phyloP scores from a whole-genome alignment of 2,329 filamentous ascomycete genomes.

The Gaeumannomyces sp. region DNA sequence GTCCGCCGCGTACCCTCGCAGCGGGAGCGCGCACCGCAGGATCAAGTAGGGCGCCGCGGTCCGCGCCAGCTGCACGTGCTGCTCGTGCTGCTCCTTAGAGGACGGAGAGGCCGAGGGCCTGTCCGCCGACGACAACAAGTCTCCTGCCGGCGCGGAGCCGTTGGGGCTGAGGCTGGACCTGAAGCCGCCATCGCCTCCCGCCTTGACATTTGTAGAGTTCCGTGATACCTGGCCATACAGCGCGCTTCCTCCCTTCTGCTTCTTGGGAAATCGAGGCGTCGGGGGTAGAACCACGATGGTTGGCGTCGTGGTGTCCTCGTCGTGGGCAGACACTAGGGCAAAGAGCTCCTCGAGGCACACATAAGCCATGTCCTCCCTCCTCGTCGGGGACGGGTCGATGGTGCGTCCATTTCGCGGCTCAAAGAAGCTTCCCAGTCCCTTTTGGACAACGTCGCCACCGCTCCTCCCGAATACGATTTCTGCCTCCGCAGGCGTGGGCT shows the following conservation, averaged over 20 bases:
- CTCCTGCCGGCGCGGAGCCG: constrained; percentile 2
- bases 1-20: constrained; percentile 85
- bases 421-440: constrained; percentile 52
- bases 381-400: constrained; percentile 56
- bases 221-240: not conserved
- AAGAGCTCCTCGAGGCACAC: constrained; percentile 76
- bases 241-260: constrained; percentile 19
- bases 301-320: constrained; percentile 29
- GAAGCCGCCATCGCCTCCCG: not conserved
- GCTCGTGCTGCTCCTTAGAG: constrained; percentile 17
- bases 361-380: constrained; percentile 68
- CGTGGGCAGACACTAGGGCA: constrained; percentile 47
- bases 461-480: constrained; percentile 44
- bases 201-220: not conserved
- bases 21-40: constrained; percentile 68
- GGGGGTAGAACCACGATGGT: constrained; percentile 36
- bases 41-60: constrained; percentile 77
- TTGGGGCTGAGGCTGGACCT: constrained; percentile 1
- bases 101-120: constrained; percentile 17
- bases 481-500: constrained; percentile 49
- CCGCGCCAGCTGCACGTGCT: constrained; percentile 58
- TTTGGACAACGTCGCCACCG: constrained; percentile 4
- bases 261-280: constrained; percentile 30
- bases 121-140: constrained; percentile 10
- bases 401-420: constrained; percentile 65